Evolutionary conservation across 73 alveolate genomes (phyloP), one percentile per base, ranked within the genome.

Genomic region (Diophrys appendiculata): DNA sequence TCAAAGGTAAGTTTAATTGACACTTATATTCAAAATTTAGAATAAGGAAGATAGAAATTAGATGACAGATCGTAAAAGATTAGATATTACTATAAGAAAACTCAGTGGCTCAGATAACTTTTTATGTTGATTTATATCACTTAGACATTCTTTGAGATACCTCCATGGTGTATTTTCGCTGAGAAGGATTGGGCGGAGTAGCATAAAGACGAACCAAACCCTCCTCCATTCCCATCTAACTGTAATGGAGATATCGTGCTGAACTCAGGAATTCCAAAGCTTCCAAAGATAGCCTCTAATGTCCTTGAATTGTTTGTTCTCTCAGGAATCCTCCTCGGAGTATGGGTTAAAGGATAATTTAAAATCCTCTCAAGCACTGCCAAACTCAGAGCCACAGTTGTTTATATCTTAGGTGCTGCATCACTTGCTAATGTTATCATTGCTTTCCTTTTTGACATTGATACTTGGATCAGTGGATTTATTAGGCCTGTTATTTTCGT

Each of bases 221-320:
- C 28, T 60, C 11, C 18, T 29, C 53, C 5, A 3, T 28, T 26
- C 54, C 25, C 25, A 67, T 11, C 43, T 29, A 3, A 14, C 29
- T 73, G 81, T 52, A 72, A 73, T 23, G 52, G 34, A 13, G 56
- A 43, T 1, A 52, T 52, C 52, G n/a, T 29, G 31, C 81, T 72
- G 2, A 73, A 73, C 29, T 73, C 81, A 13, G 81, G 81, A 23
- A 3, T 73, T 11, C 81, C 81, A 18, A 29, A 73, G 52, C 27
- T 73, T 28, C 70, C 70, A 13, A 2, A 14, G 11, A 29, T 3
- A 22, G 54, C 55, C 1, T 14, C 72, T n/a, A 2, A 28, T 5
- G 24, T 34, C 1, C 24, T 76, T 0, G 85, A 76, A 52, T 64
- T 76, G 13, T 29, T 76, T n/a, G 24, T 56, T 22, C 54, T 76